A percentile compares a stretch with the other conserved stretches of the same genome.
Evolutionary conservation across 202 grass and related monocot species (phyloP).

Genomic region (Schoenoplectus triqueter): DNA sequence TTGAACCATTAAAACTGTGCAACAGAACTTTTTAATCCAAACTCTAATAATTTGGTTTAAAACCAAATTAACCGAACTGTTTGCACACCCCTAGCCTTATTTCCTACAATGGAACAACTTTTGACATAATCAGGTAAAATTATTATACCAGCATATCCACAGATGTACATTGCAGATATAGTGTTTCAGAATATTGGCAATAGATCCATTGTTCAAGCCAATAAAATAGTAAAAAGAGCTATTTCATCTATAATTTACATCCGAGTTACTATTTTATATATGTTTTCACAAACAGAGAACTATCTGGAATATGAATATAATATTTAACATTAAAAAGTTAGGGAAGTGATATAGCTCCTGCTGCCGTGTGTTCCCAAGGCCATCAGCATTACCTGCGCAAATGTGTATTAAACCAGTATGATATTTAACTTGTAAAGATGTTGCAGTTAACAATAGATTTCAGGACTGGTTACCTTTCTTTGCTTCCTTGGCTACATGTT

Average conservation of each 20-base stretch:
- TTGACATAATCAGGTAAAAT: too few species aligned
- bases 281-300: background rate
- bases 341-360: conserved; percentile 49
- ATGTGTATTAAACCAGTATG: conserved; percentile 22
- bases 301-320: conserved; percentile 22
- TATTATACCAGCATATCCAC: too few species aligned
- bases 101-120: background rate
- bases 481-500: too few species aligned
- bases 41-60: too few species aligned
- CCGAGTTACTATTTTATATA: background rate
- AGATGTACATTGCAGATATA: background rate
- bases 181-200: background rate
- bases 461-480: background rate
- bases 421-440: conserved; percentile 8
- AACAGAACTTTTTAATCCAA: too few species aligned
- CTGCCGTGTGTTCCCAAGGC: conserved; percentile 65
- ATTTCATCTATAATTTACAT: conserved; percentile 3
- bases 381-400: conserved; percentile 79
- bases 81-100: too few species aligned
- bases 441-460: background rate
- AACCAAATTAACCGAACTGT: too few species aligned
- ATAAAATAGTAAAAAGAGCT: conserved; percentile 2
- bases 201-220: background rate
- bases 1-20: too few species aligned
- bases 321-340: conserved; percentile 10